These are phyloP conservation scores for Syzygium jambos DNA, from an alignment of 345 rosid genomes.

Conservation along the genomic window DNA sequence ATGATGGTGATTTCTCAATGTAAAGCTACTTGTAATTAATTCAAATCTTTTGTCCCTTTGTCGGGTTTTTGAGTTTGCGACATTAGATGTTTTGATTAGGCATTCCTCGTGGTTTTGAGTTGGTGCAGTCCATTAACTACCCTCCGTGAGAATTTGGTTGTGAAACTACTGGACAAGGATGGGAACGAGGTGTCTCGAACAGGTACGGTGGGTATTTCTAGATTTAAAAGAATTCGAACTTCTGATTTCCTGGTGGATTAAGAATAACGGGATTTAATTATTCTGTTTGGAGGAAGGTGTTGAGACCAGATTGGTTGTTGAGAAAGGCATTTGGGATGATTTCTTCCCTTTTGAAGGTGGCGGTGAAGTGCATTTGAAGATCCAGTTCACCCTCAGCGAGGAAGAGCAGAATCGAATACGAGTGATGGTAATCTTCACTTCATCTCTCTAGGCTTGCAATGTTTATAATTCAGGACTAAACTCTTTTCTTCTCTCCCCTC, in stretches of 20 bases:
- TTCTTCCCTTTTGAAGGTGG: conserved; percentile 58
- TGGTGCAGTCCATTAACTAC: conserved; percentile 66
- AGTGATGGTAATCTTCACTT: conserved; percentile 32
- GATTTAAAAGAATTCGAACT: background rate
- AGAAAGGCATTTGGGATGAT: conserved; percentile 72
- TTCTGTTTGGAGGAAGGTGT: conserved; percentile 36
- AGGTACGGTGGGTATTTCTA: conserved; percentile 23
- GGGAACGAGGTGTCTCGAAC: conserved; percentile 48
- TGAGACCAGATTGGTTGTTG: conserved; percentile 67
- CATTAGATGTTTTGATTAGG: background rate
- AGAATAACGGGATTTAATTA: conserved; percentile 9
- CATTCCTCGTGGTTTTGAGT: background rate
- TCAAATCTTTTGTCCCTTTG: background rate
- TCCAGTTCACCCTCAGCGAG: conserved; percentile 76
- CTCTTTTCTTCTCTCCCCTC: background rate
- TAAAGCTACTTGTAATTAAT: conserved; percentile 12
- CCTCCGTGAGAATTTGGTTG: conserved; percentile 58
- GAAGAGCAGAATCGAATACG: conserved; percentile 68
- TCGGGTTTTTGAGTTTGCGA: background rate
- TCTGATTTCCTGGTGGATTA: background rate
- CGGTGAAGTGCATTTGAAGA: conserved; percentile 61
- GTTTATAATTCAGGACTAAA: background rate
- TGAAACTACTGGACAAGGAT: conserved; percentile 42
- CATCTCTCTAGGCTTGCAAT: background rate
- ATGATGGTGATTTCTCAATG: conserved; percentile 76